Evolutionary conservation across 1,284 basidiomycete species (phyloP).

Genomic region (Moesziomyces sp.): DNA sequence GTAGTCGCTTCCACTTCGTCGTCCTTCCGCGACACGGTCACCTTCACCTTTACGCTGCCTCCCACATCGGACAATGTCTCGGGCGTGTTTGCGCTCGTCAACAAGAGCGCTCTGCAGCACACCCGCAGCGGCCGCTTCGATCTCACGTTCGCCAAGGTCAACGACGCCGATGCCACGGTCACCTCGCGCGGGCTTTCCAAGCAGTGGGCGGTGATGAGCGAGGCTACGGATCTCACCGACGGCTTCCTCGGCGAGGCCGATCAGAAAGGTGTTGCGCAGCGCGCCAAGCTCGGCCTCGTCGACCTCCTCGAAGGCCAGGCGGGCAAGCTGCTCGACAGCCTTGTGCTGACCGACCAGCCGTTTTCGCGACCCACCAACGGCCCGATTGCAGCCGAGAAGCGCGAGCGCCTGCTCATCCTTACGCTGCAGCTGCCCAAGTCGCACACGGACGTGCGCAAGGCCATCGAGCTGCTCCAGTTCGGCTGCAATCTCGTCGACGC

Average conservation of each 20-base stretch:
- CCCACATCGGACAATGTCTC: constrained; percentile 38
- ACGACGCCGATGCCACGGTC: constrained; percentile 47
- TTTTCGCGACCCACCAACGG: constrained; percentile 34
- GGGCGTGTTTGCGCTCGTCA: constrained; percentile 62
- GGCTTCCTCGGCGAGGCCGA: constrained; percentile 61
- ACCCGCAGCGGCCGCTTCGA: constrained; percentile 60
- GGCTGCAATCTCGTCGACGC: constrained; percentile 63
- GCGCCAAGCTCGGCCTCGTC: constrained; percentile 54
- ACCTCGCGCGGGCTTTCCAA: constrained; percentile 52
- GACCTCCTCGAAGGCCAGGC: constrained; percentile 49
- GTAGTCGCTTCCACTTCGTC: constrained; percentile 42
- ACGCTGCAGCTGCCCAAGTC: constrained; percentile 55
- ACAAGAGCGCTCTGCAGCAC: constrained; percentile 55
- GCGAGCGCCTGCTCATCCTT: constrained; percentile 52
- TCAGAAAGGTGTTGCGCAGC: constrained; percentile 56
- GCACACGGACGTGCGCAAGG: constrained; percentile 21
- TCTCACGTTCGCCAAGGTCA: constrained; percentile 60
- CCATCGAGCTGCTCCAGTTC: constrained; percentile 53
- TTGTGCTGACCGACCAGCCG: constrained; percentile 64
- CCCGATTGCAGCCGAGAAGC: constrained; percentile 39
- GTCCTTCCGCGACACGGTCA: constrained; percentile 49
- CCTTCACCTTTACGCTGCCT: constrained; percentile 58
- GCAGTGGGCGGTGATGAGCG: constrained; percentile 62
- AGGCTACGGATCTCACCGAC: constrained; percentile 62
- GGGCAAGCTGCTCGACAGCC: constrained; percentile 54